Evolutionary conservation across 177 flowering plant genomes (phyloP), one percentile per base, ranked within the genome.

Genomic region (Vitis hybrid): DNA sequence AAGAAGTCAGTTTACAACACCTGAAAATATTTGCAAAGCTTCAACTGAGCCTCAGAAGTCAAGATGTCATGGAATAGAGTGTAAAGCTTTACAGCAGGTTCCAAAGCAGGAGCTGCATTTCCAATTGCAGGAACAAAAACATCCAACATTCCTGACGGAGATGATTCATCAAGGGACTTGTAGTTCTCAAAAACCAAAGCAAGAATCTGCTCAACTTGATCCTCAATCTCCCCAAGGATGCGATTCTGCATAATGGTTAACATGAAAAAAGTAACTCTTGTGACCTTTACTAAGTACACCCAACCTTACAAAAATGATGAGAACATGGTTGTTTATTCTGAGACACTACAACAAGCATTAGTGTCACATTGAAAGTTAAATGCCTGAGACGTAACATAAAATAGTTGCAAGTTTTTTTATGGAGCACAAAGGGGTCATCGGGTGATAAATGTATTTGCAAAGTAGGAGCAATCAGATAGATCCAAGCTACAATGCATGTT

Each of bases 131-230:
- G 89, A 69, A 75, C 86, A 61, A 87, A 86, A 51, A 89, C 84
- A 51, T 90, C 93, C 73, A 76, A 74, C 53, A 95, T 75, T 31
- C 99, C 99, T 2, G 97, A 91, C 12, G 80, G 72, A 8, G 84
- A 72, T 72, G 91, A 80, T 71, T 95, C 99, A 74, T 95, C 97
- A 59, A 95, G 80, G 7, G 97, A 89, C 74, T 95, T 95, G 79
- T 91, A 95, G 65, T 95, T 95, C 78, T 93, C 97, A 80, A 95
- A 95, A 62, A 79, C 89, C 29, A 86, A 72, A 65, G 93, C 72
- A 71, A 95, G 90, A 70, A 93, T 83, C 75, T 90, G 91, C 73
- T 89, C 97, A 61, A 89, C 76, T 82, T 90, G 90, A 68, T 93
- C 99, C 72, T 81, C 86, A 65, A 87, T 81, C 77, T 91, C 97